phyloP scores from a whole-genome alignment of 352 stramenopile genomes.

The Thraustochytrium striatum region DNA sequence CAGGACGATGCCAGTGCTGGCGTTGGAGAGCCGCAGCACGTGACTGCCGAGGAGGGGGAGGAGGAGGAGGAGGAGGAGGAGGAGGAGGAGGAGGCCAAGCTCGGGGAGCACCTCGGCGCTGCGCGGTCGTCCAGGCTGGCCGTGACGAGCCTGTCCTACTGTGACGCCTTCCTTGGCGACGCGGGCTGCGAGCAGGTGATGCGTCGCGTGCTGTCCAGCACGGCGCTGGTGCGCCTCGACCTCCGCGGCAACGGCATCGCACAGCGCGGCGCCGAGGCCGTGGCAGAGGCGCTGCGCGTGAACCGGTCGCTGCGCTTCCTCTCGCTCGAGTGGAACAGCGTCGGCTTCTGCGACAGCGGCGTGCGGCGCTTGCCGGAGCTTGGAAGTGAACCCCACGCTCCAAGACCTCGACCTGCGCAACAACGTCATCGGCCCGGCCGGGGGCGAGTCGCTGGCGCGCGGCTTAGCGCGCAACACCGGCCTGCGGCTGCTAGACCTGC shows the following conservation, averaged over 20 bases:
- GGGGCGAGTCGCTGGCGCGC: not conserved
- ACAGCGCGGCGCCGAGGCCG: not conserved
- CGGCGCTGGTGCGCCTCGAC: not conserved
- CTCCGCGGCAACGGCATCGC: conserved; percentile 27
- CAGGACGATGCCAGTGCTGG: too few relatives aligned
- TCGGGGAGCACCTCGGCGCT: not conserved
- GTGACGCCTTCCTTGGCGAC: conserved; percentile 18
- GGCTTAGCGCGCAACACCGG: not conserved
- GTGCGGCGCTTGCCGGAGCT: not conserved
- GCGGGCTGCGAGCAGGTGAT: not conserved
- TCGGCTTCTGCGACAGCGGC: not conserved
- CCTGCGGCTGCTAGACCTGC: conserved; percentile 7
- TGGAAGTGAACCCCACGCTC: conserved; percentile 34
- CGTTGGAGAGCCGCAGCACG: not conserved
- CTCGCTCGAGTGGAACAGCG: conserved; percentile 25
- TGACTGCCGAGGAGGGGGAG: not conserved
- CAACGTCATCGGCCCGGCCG: conserved; percentile 30
- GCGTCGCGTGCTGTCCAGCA: not conserved
- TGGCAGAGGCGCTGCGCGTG: conserved; percentile 25
- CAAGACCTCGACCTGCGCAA: conserved; percentile 43
- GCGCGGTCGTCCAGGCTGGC: not conserved
- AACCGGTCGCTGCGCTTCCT: conserved; percentile 31
- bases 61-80: not conserved
- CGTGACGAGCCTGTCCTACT: not conserved
- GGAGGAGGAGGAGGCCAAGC: not conserved